Evolutionary conservation across 1,284 basidiomycete genomes (phyloP), one percentile per base, ranked within the genome.

Genomic region (Sphagnurus paluster): DNA sequence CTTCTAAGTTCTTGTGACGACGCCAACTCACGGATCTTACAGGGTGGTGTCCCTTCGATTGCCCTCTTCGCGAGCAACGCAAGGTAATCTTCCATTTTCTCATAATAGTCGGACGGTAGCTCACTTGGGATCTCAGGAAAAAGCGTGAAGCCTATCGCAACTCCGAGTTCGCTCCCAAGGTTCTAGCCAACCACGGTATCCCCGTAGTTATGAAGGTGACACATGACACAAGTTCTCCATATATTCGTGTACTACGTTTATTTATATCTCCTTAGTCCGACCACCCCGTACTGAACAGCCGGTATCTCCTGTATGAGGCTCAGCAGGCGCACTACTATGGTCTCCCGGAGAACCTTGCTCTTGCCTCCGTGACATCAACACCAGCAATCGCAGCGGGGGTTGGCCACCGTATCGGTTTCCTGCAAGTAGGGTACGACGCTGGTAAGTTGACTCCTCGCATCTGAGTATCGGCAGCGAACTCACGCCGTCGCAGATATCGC

Each of bases 131-230:
- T 39, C 6, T 37, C 13, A 75, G 87, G 44, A 93, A 90, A 68
- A 95, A 95, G 66, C 82, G 87, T 4, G 92, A 95, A 61, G 79
- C 89, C 0, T 95, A 87, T 66, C 76, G 91, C 16, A 90, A 85
- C 4, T 87, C 88, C 1, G 89, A 93, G 55, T 96, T 88, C 62
- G 90, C 93, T 0, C 79, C 90, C 11, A 80, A 82, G 33, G 83
- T 96, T 30, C 70, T 96, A 13, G 73, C 84, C 0, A 84, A 93
- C 34, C 76, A 82, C 42, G 87, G 85, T 1, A 68, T 95, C 24
- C 72, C 77, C 14, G 86, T 96, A 4, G 77, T 85, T 13, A 84
- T 90, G 80, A 90, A 90, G 80, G 82, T 82, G 25, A 21, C n/a
- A n/a, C n/a, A 16, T 7, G 24, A n/a, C 26, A 45, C 25, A 29